phyloP scores from a whole-genome alignment of 2,329 filamentous ascomycete species.

The Dactylellina cionopaga region DNA sequence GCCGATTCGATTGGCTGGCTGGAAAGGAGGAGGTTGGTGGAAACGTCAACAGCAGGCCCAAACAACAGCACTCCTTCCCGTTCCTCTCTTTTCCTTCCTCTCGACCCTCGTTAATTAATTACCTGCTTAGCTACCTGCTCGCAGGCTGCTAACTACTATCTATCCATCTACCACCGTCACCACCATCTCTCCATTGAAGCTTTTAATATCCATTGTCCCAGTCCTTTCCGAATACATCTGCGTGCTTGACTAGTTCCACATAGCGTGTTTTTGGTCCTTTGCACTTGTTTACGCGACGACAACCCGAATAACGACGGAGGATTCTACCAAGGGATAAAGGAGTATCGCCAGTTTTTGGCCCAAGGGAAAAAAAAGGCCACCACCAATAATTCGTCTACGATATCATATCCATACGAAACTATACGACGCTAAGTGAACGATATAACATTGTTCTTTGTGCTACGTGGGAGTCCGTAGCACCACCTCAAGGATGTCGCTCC shows the following conservation, averaged over 20 bases:
- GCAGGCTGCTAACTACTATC: too few species aligned
- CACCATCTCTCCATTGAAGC: slow-evolving; percentile 26
- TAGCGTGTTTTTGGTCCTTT: slow-evolving; percentile 18
- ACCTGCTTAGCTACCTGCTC: too few species aligned
- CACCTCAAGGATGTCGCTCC: slow-evolving; percentile 32
- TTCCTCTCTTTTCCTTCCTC: slow-evolving; percentile 7
- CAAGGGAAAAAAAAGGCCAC: too few species aligned
- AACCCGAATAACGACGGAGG: slow-evolving; percentile 10
- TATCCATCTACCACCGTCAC: background rate
- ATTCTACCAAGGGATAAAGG: slow-evolving; percentile 7
- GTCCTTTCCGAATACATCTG: too few species aligned
- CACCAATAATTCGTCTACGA: too few species aligned
- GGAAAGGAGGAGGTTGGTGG: slow-evolving; percentile 51
- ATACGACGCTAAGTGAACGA: too few species aligned
- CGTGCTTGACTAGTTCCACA: too few species aligned
- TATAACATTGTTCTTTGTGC: slow-evolving; percentile 16
- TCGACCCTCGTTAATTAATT: too few species aligned
- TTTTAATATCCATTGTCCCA: too few species aligned
- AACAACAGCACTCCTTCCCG: slow-evolving; percentile 25
- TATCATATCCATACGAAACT: too few species aligned
- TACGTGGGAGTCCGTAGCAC: slow-evolving; percentile 31
- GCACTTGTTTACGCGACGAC: slow-evolving; percentile 21
- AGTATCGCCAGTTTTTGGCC: background rate
- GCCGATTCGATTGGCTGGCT: slow-evolving; percentile 39
- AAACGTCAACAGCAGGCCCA: slow-evolving; percentile 46